Evolutionary conservation across 2,329 filamentous ascomycete species (phyloP).

Genomic region (Bipolaris sorokiniana): DNA sequence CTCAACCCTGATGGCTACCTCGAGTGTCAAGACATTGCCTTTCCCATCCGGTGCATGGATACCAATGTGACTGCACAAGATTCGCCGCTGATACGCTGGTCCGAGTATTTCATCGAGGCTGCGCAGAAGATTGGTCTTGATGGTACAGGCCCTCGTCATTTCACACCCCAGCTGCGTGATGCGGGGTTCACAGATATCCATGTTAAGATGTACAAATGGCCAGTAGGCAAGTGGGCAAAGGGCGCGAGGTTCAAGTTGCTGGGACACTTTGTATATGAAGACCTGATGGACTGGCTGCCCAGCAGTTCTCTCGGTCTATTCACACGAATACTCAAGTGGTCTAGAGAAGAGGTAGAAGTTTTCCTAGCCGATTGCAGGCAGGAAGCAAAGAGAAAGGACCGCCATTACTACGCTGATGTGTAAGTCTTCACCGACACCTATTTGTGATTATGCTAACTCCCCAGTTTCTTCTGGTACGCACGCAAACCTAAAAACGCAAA

Average conservation of each 20-base stretch:
- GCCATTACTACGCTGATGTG: constrained; percentile 38
- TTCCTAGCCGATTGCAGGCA: constrained; percentile 36
- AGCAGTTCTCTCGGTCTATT: constrained; percentile 37
- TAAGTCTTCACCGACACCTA: constrained; percentile 12
- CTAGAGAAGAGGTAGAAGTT: constrained; percentile 36
- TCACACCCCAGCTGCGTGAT: constrained; percentile 35
- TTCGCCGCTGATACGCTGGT: constrained; percentile 39
- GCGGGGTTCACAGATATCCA: constrained; percentile 39
- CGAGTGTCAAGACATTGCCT: constrained; percentile 55
- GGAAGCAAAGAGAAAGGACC: constrained; percentile 33
- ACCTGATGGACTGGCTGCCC: constrained; percentile 37
- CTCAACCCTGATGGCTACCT: constrained; percentile 60
- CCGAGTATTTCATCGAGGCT: constrained; percentile 32
- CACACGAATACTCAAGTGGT: constrained; percentile 38
- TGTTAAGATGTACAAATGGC: constrained; percentile 42
- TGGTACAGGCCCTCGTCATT: constrained; percentile 48
- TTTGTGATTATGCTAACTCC: constrained; percentile 1
- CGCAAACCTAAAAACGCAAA: constrained; percentile 25
- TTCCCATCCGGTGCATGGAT: constrained; percentile 35
- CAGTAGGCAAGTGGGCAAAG: constrained; percentile 41
- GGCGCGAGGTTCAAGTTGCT: constrained; percentile 38
- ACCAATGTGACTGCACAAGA: constrained; percentile 26
- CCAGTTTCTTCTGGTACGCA: constrained; percentile 36
- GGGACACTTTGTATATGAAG: constrained; percentile 35
- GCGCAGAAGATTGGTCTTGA: constrained; percentile 46